These are phyloP conservation scores for Zea luxurians DNA, from an alignment of 176 grass and related monocot genomes.

Conservation along the genomic window DNA sequence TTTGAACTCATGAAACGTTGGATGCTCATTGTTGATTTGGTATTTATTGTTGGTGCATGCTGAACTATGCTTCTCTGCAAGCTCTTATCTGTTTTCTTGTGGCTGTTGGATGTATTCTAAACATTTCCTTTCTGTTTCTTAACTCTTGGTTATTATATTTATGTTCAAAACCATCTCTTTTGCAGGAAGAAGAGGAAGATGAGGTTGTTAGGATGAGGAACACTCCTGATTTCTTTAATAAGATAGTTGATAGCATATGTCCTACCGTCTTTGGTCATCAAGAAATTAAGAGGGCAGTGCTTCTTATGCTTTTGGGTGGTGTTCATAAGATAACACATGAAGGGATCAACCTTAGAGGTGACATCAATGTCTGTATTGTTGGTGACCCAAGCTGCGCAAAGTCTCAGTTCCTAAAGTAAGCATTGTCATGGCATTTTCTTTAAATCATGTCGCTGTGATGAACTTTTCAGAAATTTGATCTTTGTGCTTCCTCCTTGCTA, in stretches of 20 bases:
- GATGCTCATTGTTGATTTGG: background rate
- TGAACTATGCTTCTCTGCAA: background rate
- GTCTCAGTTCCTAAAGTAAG: slow-evolving; percentile 97
- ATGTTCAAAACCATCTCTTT: background rate
- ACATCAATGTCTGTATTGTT: slow-evolving; percentile 99
- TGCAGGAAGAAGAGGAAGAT: slow-evolving; percentile 89
- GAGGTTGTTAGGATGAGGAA: slow-evolving; percentile 85
- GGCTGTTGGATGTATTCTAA: slow-evolving; percentile 3
- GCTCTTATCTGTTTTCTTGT: background rate
- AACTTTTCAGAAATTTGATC: slow-evolving; percentile 6
- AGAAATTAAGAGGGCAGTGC: slow-evolving; percentile 92
- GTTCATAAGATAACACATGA: slow-evolving; percentile 98
- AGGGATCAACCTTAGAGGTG: slow-evolving; percentile 97
- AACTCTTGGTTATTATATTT: background rate
- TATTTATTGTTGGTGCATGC: background rate
- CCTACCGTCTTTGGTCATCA: slow-evolving; percentile 94
- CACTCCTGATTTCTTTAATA: slow-evolving; percentile 96
- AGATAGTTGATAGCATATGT: slow-evolving; percentile 96
- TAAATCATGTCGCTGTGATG: background rate
- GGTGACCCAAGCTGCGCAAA: slow-evolving; percentile 99
- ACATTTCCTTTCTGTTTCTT: background rate
- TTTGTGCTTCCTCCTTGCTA: background rate
- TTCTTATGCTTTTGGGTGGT: slow-evolving; percentile 95
- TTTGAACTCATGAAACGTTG: background rate
- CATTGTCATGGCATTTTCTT: slow-evolving; percentile 27